Evolutionary conservation across 495 filamentous ascomycete genomes (phyloP), one percentile per base, ranked within the genome.

Genomic region (Penicillium canariense): DNA sequence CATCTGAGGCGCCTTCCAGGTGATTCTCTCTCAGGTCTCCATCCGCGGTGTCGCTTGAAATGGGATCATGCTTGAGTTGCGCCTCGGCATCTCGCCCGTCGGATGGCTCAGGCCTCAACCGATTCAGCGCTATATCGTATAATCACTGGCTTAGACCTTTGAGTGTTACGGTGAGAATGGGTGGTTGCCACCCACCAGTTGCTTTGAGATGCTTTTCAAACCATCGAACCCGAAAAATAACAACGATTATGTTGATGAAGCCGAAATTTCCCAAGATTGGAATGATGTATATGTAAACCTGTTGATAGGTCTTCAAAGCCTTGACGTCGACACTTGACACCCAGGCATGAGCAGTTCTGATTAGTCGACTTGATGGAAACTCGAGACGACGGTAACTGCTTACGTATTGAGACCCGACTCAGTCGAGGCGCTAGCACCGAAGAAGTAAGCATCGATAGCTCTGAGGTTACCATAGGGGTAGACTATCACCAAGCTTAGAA

Each of bases 331-430:
- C 52, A 11, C 70, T 75, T 22, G 3, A 40, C n/a, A n/a, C n/a
- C n/a, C n/a, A n/a, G n/a, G n/a, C n/a, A n/a, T n/a, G n/a, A n/a
- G n/a, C n/a, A n/a, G n/a, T 5, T 26, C 35, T 26, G 20, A 27
- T 31, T 11, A 23, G 5, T 6, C 23, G 42, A 27, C 23, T 28
- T 10, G 18, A 14, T n/a, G 26, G 1, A 14, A 14, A 36, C 46
- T 31, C 17, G 3, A 5, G 12, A 60, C 15, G 34, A 20, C 9
- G 34, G 22, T 18, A 10, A 30, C 36, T 18, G 67, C 70, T 40
- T 10, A 76, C 72, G 71, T 67, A 49, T 76, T 77, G 6, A 77
- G 53, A 0, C 74, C 74, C 6, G 73, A 74, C 47, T 68, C 68
- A 2, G 74, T 75, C 8, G 73, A 68, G 9, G 72, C 54, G 45